Conservation (phyloP, 164 flowering plant genomes). For the Saururus chinensis region DNA sequence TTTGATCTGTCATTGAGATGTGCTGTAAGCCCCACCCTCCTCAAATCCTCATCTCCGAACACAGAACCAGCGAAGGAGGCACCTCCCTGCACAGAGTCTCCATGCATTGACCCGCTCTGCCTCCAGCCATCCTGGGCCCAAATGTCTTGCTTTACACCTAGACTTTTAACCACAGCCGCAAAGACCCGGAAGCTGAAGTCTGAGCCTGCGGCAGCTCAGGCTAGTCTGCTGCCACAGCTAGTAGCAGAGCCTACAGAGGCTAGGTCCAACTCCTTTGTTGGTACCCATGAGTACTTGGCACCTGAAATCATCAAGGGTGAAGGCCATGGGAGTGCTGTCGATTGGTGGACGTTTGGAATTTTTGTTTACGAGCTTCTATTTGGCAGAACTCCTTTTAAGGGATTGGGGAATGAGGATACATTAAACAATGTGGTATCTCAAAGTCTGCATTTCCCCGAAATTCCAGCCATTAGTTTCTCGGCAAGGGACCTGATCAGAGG, state of each 20-base stretch:
- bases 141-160: conserved; percentile 68
- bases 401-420: conserved; percentile 59
- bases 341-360: conserved; percentile 92
- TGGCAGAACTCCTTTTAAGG: conserved; percentile 82
- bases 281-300: conserved; percentile 89
- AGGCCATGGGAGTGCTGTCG: conserved; percentile 87
- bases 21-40: conserved; percentile 46
- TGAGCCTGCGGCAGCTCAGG: conserved; percentile 27
- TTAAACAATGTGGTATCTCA: conserved; percentile 59
- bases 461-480: conserved; percentile 43
- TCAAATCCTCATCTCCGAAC: conserved; percentile 34
- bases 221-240: conserved; percentile 59
- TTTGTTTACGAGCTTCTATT: conserved; percentile 71
- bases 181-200: conserved; percentile 42
- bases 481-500: conserved; percentile 65
- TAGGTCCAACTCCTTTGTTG: conserved; percentile 85
- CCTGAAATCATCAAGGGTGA: conserved; percentile 84
- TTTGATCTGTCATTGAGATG: conserved; percentile 80
- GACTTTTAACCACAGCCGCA: conserved; percentile 28
- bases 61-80: conserved; percentile 27
- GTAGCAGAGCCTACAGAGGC: conserved; percentile 85
- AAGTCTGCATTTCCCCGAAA: conserved; percentile 53
- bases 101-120: conserved; percentile 79
- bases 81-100: conserved; percentile 41
- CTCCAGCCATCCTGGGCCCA: conserved; percentile 63